These are phyloP conservation scores for Hyaloscypha variabilis DNA, from an alignment of 495 filamentous ascomycete genomes.

Conservation along the genomic window DNA sequence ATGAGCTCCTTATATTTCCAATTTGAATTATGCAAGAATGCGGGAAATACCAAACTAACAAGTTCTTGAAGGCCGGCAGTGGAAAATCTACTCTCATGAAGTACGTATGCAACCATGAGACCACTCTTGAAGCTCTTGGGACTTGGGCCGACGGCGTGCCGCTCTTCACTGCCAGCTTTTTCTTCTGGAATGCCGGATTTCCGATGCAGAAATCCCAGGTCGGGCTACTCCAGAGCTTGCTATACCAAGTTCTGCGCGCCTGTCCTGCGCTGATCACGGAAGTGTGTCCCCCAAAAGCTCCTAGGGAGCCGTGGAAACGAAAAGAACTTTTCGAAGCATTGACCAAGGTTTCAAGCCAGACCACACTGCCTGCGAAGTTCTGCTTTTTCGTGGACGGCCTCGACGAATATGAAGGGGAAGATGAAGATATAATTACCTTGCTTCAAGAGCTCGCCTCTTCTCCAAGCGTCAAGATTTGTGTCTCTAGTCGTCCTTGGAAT, in stretches of 20 bases:
- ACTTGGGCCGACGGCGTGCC: neutral
- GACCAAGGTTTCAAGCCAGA: neutral
- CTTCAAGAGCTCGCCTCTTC: neutral
- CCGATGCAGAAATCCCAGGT: neutral
- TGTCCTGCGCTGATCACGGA: neutral
- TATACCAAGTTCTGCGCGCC: neutral
- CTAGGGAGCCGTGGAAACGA: neutral
- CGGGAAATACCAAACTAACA: no score
- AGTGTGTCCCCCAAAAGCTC: neutral
- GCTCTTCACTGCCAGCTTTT: neutral
- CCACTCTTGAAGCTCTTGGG: neutral
- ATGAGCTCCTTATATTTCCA: no score
- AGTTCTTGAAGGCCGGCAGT: neutral
- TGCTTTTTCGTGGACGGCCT: neutral
- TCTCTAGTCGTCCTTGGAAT: neutral
- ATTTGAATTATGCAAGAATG: no score
- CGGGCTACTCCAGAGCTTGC: neutral
- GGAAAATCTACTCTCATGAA: constrained; percentile 1
- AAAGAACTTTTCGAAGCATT: neutral
- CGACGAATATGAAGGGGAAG: neutral
- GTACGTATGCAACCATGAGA: neutral
- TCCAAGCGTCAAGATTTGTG: constrained; percentile 1
- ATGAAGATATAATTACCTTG: neutral
- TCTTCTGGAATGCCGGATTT: constrained; percentile 4
- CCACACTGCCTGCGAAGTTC: neutral